Conservation (phyloP, 179 eudicot species). For the Spinacia oleracea region DNA sequence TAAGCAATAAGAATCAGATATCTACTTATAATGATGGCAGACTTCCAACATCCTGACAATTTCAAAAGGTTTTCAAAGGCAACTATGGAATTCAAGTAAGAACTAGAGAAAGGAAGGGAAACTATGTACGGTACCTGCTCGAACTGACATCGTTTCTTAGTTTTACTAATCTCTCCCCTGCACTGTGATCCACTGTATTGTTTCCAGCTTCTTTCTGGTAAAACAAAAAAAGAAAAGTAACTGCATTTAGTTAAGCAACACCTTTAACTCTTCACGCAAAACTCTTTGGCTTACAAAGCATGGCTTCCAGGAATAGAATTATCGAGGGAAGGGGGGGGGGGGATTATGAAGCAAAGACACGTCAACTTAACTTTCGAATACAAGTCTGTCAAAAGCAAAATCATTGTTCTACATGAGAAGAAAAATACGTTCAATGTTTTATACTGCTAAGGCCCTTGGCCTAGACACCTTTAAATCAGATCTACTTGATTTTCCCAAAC, state of each 20-base stretch:
- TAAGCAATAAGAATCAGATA: background rate
- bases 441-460: no score
- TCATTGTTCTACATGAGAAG: background rate
- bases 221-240: background rate
- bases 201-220: constrained; percentile 72
- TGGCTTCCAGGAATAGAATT: background rate
- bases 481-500: background rate
- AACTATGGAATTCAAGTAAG: constrained; percentile 8
- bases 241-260: constrained; percentile 18
- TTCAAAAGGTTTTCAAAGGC: background rate
- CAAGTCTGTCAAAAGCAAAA: background rate
- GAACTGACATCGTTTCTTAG: constrained; percentile 51
- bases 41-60: background rate
- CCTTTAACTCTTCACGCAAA: no score
- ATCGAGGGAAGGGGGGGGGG: background rate
- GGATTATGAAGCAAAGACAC: background rate
- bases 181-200: constrained; percentile 36
- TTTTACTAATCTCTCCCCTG: constrained; percentile 41
- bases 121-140: constrained; percentile 52
- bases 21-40: background rate
- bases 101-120: constrained; percentile 2
- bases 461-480: background rate
- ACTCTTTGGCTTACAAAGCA: background rate
- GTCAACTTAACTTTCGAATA: background rate
- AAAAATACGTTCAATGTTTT: background rate